Base-by-base conservation (phyloP, 805 yeast genomes). In the Kluyveromyces lactis region DNA sequence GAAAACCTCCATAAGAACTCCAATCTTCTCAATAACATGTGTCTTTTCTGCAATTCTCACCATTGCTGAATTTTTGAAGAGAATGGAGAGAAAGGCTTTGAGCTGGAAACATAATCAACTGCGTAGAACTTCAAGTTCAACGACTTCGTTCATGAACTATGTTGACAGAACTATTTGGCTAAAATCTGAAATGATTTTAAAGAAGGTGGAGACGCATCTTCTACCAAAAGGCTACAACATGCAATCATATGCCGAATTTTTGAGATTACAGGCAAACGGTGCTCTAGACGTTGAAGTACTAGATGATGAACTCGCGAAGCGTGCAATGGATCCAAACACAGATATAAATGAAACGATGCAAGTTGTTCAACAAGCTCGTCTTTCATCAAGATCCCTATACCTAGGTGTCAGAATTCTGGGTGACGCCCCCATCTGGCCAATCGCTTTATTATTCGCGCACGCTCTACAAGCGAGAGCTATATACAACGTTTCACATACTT, bases 341-440 rank as follows among this genome's bases (percentile, higher is more conserved):
- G 67, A 68, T 36, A 48, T 60, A n/a, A 54, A 60, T 18, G 69
- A 63, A 46, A 72, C 73, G 1, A 63, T 74, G 16, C 65, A 68
- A 8, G 67, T 74, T 17, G 72, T 79, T 33, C 57, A 63, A 31
- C 64, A 64, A 36, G 74, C 75, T 11, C 66, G 72, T 53, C 64
- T 75, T 38, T 74, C 79, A 15, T 66, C 72, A 37, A 72, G 78
- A 53, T 69, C 79, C 16, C 60, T 83, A 30, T 78, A 80, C 41
- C 60, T 83, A 28, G 94, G 92, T 30, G 83, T 83, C 10, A 66
- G 86, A 49, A 79, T 83, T 23, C 65, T 83, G 38, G 86, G 87
- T 3, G 92, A 83, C 64, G 89, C 89, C 0, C 92, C 92, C 12
- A 81, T 83, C 18, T 83, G 94, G 94, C 92, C 92, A 0, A 71